phyloP scores from a whole-genome alignment of 768 basidiomycete species.

The Tephrocybe sp. region DNA sequence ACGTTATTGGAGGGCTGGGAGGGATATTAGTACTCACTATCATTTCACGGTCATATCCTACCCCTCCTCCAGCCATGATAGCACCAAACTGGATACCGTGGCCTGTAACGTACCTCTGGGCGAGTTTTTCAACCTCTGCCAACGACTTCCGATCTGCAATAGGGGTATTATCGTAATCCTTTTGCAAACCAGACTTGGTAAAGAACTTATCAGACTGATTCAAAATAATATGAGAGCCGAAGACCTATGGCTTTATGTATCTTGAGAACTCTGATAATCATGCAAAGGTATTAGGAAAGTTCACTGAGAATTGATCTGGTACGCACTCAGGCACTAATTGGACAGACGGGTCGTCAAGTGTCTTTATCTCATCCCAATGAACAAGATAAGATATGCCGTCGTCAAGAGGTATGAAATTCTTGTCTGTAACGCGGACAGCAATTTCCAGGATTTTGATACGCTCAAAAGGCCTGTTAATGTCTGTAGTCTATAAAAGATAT shows the following conservation, averaged over 20 bases:
- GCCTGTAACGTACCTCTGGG: background rate
- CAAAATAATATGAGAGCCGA: background rate
- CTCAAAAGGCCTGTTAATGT: background rate
- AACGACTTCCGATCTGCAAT: background rate
- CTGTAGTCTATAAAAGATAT: background rate
- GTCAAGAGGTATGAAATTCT: slow-evolving; percentile 6
- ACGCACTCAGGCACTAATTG: background rate
- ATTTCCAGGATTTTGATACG: slow-evolving; percentile 3
- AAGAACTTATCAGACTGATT: background rate
- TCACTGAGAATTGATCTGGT: background rate
- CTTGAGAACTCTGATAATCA: background rate
- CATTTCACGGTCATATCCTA: slow-evolving; percentile 5
- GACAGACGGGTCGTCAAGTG: background rate
- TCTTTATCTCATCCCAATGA: slow-evolving; percentile 2
- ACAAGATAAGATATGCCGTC: slow-evolving; percentile 7
- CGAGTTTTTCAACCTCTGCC: background rate
- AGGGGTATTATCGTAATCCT: background rate
- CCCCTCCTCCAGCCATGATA: slow-evolving; percentile 5
- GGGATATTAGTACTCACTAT: background rate
- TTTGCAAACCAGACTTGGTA: slow-evolving; percentile 3
- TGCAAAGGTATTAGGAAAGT: background rate
- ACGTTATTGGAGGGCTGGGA: background rate
- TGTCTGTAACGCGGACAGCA: slow-evolving; percentile 11
- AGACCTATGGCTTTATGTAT: background rate
- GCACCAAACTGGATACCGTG: slow-evolving; percentile 1